These are phyloP conservation scores for Solioccasus polychromus DNA, from an alignment of 768 basidiomycete genomes.

Conservation along the genomic window DNA sequence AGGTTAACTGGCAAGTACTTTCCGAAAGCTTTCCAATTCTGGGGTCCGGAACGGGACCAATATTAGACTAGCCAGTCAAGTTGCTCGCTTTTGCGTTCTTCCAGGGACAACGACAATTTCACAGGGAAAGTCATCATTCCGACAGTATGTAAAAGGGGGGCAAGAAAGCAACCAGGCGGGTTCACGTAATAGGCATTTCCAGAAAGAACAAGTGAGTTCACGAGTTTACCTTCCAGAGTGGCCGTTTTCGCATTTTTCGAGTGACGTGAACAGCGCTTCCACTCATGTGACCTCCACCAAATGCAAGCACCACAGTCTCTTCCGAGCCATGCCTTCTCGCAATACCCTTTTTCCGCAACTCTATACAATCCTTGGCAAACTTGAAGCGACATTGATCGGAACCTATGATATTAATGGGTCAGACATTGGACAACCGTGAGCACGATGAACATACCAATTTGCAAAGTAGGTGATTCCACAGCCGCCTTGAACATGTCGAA, in stretches of 20 bases:
- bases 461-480: constrained; percentile 74
- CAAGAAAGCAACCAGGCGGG: constrained; percentile 16
- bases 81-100: constrained; percentile 2
- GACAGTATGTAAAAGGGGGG: constrained; percentile 21
- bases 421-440: constrained; percentile 8
- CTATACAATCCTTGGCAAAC: constrained; percentile 89
- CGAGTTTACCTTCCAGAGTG: constrained; percentile 79
- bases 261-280: constrained; percentile 84
- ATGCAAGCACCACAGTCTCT: constrained; percentile 90
- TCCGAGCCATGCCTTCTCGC: constrained; percentile 69
- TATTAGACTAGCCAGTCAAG: background rate
- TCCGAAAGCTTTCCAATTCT: constrained; percentile 12
- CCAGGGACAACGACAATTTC: constrained; percentile 1
- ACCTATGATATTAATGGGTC: constrained; percentile 40
- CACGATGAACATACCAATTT: constrained; percentile 55
- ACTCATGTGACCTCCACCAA: constrained; percentile 67
- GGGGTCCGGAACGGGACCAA: constrained; percentile 4
- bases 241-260: constrained; percentile 80
- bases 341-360: constrained; percentile 75
- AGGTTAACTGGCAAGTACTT: constrained; percentile 30
- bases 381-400: constrained; percentile 86
- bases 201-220: constrained; percentile 40
- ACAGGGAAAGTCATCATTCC: constrained; percentile 9
- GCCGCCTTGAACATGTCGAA: constrained; percentile 87
- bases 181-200: constrained; percentile 28